Conservation (phyloP, 2,329 filamentous ascomycete species). For the Ascochyta pisi region DNA sequence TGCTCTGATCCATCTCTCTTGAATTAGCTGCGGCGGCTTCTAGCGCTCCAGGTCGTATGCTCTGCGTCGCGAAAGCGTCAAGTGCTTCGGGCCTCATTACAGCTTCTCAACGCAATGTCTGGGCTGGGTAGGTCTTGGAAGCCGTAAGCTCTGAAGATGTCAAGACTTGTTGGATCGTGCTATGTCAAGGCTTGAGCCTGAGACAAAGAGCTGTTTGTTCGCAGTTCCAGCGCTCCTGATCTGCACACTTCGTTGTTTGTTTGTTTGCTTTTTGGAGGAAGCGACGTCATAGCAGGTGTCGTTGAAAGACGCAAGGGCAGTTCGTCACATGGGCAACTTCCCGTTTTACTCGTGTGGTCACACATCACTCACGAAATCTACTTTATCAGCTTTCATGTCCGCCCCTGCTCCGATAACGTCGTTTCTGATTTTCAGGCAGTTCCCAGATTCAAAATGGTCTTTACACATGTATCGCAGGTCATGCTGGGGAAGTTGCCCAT, state of each 20-base stretch:
- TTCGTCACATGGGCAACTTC: background rate
- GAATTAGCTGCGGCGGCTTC: constrained; percentile 20
- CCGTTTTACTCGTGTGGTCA: background rate
- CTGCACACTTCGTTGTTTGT: background rate
- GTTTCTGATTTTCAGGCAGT: too few species aligned
- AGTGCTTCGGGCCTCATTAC: constrained; percentile 27
- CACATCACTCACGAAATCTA: background rate
- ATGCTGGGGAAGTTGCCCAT: too few species aligned
- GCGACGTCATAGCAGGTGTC: background rate
- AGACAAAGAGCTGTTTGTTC: background rate
- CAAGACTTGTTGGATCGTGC: background rate
- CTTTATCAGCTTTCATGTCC: background rate
- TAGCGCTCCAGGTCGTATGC: constrained; percentile 24
- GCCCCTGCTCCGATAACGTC: too few species aligned
- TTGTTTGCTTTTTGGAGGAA: constrained; percentile 2
- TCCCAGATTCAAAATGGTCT: too few species aligned
- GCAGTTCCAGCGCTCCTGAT: background rate
- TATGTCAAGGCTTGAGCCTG: background rate
- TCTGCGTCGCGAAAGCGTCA: constrained; percentile 26
- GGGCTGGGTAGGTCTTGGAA: background rate
- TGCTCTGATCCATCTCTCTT: background rate
- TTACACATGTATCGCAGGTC: too few species aligned
- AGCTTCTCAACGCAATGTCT: background rate
- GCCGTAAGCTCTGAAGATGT: background rate
- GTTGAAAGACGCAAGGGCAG: background rate